Conservation (phyloP, 139 green algal species). For the Yamagishiella unicocca region DNA sequence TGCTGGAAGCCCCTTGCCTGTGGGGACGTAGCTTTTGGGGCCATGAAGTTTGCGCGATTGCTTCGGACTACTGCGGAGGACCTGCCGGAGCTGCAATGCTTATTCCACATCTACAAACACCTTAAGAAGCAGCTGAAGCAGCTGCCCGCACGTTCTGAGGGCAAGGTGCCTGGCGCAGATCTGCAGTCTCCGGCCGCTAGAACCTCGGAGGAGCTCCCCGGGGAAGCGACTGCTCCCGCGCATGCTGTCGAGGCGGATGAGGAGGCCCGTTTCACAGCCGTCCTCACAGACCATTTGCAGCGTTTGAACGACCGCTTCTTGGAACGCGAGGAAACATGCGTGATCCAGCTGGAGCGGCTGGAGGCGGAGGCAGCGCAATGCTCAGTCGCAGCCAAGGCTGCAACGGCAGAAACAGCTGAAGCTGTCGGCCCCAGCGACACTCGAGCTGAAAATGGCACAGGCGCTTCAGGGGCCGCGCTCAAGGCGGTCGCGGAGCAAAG, state of each 20-base stretch:
- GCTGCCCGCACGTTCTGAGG: constrained; percentile 9
- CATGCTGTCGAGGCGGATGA: constrained; percentile 51
- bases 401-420: not conserved
- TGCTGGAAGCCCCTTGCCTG: too few species aligned
- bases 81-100: constrained; percentile 73
- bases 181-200: not conserved
- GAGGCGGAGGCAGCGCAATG: constrained; percentile 35
- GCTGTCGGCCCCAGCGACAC: not conserved
- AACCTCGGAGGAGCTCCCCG: not conserved
- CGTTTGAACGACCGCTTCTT: constrained; percentile 84
- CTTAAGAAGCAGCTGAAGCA: constrained; percentile 73
- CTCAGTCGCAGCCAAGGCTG: not conserved
- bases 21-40: not conserved
- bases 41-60: constrained; percentile 86
- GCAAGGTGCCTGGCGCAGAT: constrained; percentile 29
- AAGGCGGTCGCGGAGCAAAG: constrained; percentile 28
- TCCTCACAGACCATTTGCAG: constrained; percentile 67
- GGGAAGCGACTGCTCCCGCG: not conserved
- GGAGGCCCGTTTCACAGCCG: constrained; percentile 65
- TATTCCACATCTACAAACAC: constrained; percentile 81
- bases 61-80: constrained; percentile 70
- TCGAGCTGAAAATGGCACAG: not conserved
- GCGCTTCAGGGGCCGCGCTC: not conserved
- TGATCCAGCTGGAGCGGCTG: constrained; percentile 71
- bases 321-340: constrained; percentile 80